Base-by-base conservation (phyloP, 768 basidiomycete species). In the Udeniomyces megalosporus region DNA sequence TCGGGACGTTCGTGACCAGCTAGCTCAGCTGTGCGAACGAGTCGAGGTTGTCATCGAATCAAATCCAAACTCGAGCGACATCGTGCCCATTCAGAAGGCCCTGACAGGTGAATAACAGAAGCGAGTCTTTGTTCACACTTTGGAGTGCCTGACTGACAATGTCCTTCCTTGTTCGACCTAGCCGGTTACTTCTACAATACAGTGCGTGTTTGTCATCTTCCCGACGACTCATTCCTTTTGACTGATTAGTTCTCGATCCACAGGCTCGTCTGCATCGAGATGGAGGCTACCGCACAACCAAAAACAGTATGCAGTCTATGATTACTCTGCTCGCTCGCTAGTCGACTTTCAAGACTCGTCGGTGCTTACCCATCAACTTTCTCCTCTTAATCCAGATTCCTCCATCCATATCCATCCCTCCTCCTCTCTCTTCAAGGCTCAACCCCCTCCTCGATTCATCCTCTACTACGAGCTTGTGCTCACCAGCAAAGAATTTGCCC, bases 351-450 rank as follows among this genome's bases (percentile, higher is more conserved):
- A 3, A 1, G 14, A 15, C 32, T 42, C 22, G 22, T 35, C 34
- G n/a, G 17, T 22, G 24, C 47, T 49, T 20, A 1, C 26, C 54
- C 22, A 8, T 15, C 22, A 61, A 8, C 32, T 29, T 8, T n/a
- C 34, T 34, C 1, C 17, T 3, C 3, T 14, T 4, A 2, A 1
- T 47, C 8, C 51, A 54, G 86, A 84, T 71, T 91, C 97, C 67
- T 91, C 92, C 2, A 91, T 97, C 48, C 89, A 92, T 71, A 87
- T 97, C 64, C 95, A 99, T 69, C 95, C 95, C 0, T 92, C 89
- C 0, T 93, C 91, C 5, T 85, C 87, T 72, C 74, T 99, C 66
- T 95, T 96, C 81, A 88, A 96, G 69, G 82, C 84, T 71, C 92
- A 96, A 68, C 95, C 95, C 1, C 95, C 95, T 0, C 81, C 90